Evolutionary conservation across 1,284 basidiomycete species (phyloP).

Genomic region (Hemileia vastatrix): DNA sequence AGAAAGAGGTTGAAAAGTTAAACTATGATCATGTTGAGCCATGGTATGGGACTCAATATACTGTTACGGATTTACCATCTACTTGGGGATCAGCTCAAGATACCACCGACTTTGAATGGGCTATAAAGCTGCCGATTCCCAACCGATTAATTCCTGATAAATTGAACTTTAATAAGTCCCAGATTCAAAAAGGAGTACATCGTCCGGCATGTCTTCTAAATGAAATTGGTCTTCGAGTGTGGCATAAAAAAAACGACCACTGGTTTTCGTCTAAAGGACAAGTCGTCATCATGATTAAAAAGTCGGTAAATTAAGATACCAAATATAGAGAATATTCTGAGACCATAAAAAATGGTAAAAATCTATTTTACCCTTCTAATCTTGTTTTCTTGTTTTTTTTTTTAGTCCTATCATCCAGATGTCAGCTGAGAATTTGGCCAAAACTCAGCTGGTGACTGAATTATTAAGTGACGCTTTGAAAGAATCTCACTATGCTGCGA

Average conservation of each 20-base stretch:
- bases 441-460: conserved; percentile 64
- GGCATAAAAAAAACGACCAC: conserved; percentile 92
- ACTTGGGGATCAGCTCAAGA: conserved; percentile 55
- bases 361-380: conserved; percentile 21
- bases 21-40: conserved; percentile 66
- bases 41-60: conserved; percentile 73
- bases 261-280: conserved; percentile 86
- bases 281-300: conserved; percentile 61
- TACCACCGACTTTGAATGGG: no score
- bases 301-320: no score
- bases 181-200: conserved; percentile 57
- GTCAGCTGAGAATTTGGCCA: conserved; percentile 45
- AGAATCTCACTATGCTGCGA: conserved; percentile 88
- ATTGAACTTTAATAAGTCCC: no score
- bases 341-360: no score
- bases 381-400: not conserved
- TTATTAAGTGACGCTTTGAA: conserved; percentile 79
- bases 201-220: conserved; percentile 67
- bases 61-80: conserved; percentile 59
- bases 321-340: no score
- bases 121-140: conserved; percentile 72
- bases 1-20: conserved; percentile 52
- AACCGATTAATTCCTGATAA: conserved; percentile 72
- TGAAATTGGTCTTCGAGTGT: conserved; percentile 62
- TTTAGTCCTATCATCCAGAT: conserved; percentile 43